Conservation (phyloP, 108 stramenopile species). For the Pelagomonas calceolata region DNA sequence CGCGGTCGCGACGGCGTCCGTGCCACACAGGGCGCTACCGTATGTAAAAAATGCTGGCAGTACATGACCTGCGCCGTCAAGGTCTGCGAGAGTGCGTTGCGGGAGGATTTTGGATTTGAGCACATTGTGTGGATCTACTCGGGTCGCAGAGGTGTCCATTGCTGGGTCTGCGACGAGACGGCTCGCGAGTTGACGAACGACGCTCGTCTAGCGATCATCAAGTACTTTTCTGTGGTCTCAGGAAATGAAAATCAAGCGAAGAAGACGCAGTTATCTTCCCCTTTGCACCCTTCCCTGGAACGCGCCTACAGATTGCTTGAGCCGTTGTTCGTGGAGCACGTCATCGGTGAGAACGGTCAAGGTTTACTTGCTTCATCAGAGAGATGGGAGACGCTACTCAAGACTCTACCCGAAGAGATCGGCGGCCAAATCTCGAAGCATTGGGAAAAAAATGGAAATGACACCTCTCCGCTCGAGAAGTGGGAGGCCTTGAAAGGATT, state of each 20-base stretch:
- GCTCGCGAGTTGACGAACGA: slow-evolving; percentile 81
- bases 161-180: slow-evolving; percentile 90
- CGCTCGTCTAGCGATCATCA: slow-evolving; percentile 79
- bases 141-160: slow-evolving; percentile 98
- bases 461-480: slow-evolving; percentile 53
- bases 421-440: slow-evolving; percentile 38
- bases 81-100: slow-evolving; percentile 59
- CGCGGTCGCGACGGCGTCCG: too few relatives aligned
- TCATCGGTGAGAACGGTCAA: slow-evolving; percentile 66
- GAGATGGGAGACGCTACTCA: slow-evolving; percentile 65
- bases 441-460: slow-evolving; percentile 28
- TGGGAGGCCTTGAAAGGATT: slow-evolving; percentile 64
- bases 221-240: slow-evolving; percentile 77
- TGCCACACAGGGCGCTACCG: too few relatives aligned
- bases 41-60: slow-evolving; percentile 68
- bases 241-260: slow-evolving; percentile 46
- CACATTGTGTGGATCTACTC: slow-evolving; percentile 96
- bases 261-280: slow-evolving; percentile 41
- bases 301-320: slow-evolving; percentile 74
- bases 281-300: slow-evolving; percentile 76
- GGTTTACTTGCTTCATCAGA: slow-evolving; percentile 61
- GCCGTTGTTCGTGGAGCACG: slow-evolving; percentile 71
- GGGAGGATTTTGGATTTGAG: slow-evolving; percentile 90
- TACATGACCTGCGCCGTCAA: slow-evolving; percentile 93
- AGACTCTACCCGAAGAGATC: slow-evolving; percentile 66